Conservation (phyloP, 2,329 filamentous ascomycete genomes). For the Diplodia seriata region DNA sequence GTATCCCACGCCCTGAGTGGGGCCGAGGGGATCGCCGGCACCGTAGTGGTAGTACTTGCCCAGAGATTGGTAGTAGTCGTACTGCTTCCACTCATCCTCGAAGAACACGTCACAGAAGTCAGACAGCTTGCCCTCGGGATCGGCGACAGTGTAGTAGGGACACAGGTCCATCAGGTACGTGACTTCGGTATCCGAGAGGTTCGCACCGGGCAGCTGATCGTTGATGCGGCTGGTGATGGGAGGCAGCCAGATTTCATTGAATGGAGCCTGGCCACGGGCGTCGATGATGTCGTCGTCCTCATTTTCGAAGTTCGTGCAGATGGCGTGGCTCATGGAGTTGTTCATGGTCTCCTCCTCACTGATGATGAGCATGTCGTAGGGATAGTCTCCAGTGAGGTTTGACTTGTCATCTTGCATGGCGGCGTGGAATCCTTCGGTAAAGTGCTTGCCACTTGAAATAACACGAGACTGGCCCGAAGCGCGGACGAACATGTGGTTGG, state of each 20-base stretch:
- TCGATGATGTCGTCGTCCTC: slow-evolving; percentile 61
- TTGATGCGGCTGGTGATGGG: slow-evolving; percentile 75
- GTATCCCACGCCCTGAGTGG: slow-evolving; percentile 86
- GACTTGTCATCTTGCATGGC: slow-evolving; percentile 45
- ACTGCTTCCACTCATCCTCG: slow-evolving; percentile 73
- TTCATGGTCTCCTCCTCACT: slow-evolving; percentile 72
- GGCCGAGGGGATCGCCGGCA: slow-evolving; percentile 76
- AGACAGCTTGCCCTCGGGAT: slow-evolving; percentile 62
- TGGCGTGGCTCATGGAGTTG: slow-evolving; percentile 80
- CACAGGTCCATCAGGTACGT: slow-evolving; percentile 87
- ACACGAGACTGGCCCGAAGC: slow-evolving; percentile 74
- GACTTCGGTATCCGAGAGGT: slow-evolving; percentile 68
- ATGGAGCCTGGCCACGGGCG: slow-evolving; percentile 60
- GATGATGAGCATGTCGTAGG: slow-evolving; percentile 69
- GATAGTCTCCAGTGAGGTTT: slow-evolving; percentile 49
- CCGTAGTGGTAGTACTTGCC: slow-evolving; percentile 86
- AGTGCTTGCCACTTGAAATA: slow-evolving; percentile 75
- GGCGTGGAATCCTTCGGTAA: slow-evolving; percentile 72
- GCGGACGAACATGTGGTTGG: slow-evolving; percentile 72
- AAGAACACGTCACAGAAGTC: slow-evolving; percentile 80
- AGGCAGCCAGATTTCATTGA: slow-evolving; percentile 69
- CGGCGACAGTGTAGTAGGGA: slow-evolving; percentile 78
- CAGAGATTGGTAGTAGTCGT: slow-evolving; percentile 81
- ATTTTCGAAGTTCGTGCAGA: slow-evolving; percentile 73
- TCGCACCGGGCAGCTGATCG: slow-evolving; percentile 69